Conservation (phyloP, 805 yeast species). For the Metschnikowia lochheadii region DNA sequence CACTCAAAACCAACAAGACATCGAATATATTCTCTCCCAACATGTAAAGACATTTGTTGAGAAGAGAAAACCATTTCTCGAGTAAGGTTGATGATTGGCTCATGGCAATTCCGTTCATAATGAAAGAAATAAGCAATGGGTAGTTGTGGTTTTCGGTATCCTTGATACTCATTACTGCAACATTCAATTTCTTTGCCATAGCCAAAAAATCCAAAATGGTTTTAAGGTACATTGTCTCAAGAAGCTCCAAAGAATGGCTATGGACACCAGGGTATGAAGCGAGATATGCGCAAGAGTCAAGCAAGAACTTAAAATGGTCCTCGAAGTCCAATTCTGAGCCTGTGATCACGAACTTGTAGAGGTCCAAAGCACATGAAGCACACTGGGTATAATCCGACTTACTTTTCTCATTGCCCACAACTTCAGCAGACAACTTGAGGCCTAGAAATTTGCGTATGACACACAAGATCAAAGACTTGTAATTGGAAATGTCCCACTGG, state of each 20-base stretch:
- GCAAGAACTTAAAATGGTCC: slow-evolving; percentile 37
- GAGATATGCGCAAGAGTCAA: slow-evolving; percentile 32
- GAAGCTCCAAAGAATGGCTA: slow-evolving; percentile 24
- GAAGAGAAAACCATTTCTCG: slow-evolving; percentile 46
- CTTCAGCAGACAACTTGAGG: slow-evolving; percentile 18
- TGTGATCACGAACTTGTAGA: slow-evolving; percentile 43
- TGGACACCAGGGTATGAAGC: slow-evolving; percentile 9
- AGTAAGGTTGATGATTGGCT: slow-evolving; percentile 41
- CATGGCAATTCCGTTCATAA: slow-evolving; percentile 46
- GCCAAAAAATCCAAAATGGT: slow-evolving; percentile 28
- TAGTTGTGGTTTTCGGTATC: slow-evolving; percentile 23
- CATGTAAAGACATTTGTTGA: slow-evolving; percentile 49
- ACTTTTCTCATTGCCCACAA: slow-evolving; percentile 18
- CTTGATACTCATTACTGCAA: slow-evolving; percentile 29
- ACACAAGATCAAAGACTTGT: slow-evolving; percentile 51
- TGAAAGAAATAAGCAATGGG: slow-evolving; percentile 38
- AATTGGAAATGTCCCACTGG: slow-evolving; percentile 54
- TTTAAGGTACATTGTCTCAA: slow-evolving; percentile 25
- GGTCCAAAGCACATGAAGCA: slow-evolving; percentile 37
- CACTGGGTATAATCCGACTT: slow-evolving; percentile 25
- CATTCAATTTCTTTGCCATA: slow-evolving; percentile 25
- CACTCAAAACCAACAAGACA: slow-evolving; percentile 51
- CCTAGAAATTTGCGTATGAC: slow-evolving; percentile 46
- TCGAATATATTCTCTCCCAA: slow-evolving; percentile 52
- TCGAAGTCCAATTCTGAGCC: slow-evolving; percentile 57